A percentile compares a stretch with the other conserved stretches of the same genome.
Conservation (phyloP, 140 eudicot genomes). For the Ambrosia hybrid region DNA sequence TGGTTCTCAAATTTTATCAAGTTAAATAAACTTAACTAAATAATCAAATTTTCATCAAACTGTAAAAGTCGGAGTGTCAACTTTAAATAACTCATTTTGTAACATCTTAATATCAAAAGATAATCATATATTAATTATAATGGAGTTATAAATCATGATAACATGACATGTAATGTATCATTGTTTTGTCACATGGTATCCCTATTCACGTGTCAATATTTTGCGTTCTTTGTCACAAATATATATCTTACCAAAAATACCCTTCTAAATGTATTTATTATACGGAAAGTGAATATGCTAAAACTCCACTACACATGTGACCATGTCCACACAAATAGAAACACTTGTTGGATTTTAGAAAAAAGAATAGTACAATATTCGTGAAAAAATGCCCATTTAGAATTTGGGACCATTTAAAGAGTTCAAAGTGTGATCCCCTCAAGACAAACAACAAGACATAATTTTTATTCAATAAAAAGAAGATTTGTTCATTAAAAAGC, state of each 20-base stretch:
- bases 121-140: not conserved
- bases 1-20: not conserved
- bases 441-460: conserved; percentile 32
- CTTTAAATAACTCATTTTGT: not conserved
- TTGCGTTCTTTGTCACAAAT: conserved; percentile 3
- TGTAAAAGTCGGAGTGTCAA: not conserved
- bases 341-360: conserved; percentile 22
- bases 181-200: not conserved
- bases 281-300: conserved; percentile 31
- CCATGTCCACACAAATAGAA: conserved; percentile 42
- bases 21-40: too few species aligned
- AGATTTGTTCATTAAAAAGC: conserved; percentile 27
- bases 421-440: conserved; percentile 36
- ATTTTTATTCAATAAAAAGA: conserved; percentile 22
- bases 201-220: not conserved
- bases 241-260: conserved; percentile 9
- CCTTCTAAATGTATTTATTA: conserved; percentile 22
- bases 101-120: not conserved
- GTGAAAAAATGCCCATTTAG: conserved; percentile 34
- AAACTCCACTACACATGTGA: conserved; percentile 36
- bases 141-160: not conserved
- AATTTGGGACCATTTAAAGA: conserved; percentile 42
- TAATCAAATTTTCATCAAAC: not conserved
- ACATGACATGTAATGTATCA: conserved; percentile 15
- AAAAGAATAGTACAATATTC: conserved; percentile 35